Evolutionary conservation across 805 yeast genomes (phyloP).

Genomic region (Hanseniaspora thailandica): DNA sequence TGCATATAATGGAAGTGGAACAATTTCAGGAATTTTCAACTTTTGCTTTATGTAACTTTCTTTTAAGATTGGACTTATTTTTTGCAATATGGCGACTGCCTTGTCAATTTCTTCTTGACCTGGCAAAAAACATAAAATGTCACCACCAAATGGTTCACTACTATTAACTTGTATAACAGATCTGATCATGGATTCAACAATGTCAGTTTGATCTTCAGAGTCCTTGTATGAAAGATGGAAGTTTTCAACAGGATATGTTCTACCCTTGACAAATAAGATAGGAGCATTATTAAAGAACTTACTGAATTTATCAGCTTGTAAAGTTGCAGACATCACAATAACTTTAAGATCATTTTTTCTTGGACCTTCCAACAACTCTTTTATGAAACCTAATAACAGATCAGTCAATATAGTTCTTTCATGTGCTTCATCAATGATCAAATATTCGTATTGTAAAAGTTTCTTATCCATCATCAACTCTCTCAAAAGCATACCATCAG

Average conservation of each 20-base stretch:
- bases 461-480: constrained; percentile 70
- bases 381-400: constrained; percentile 76
- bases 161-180: constrained; percentile 67
- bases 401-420: constrained; percentile 91
- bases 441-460: constrained; percentile 55
- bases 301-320: constrained; percentile 75
- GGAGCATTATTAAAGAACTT: constrained; percentile 67
- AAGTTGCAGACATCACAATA: constrained; percentile 91
- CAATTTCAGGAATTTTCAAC: constrained; percentile 49
- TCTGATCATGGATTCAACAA: constrained; percentile 67
- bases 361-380: constrained; percentile 38
- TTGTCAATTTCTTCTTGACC: constrained; percentile 97
- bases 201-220: constrained; percentile 54
- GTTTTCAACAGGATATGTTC: constrained; percentile 72
- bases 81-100: constrained; percentile 50
- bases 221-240: constrained; percentile 37
- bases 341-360: constrained; percentile 50
- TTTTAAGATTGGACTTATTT: constrained; percentile 54
- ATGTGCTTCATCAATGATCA: constrained; percentile 93
- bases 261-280: constrained; percentile 80
- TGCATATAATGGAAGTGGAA: constrained; percentile 82
- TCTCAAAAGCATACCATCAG: constrained; percentile 95
- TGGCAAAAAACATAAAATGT: constrained; percentile 80
- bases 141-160: constrained; percentile 68
- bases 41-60: constrained; percentile 30